Evolutionary conservation across 257 asterid genomes (phyloP).

Genomic region (Solanum medicagineum): DNA sequence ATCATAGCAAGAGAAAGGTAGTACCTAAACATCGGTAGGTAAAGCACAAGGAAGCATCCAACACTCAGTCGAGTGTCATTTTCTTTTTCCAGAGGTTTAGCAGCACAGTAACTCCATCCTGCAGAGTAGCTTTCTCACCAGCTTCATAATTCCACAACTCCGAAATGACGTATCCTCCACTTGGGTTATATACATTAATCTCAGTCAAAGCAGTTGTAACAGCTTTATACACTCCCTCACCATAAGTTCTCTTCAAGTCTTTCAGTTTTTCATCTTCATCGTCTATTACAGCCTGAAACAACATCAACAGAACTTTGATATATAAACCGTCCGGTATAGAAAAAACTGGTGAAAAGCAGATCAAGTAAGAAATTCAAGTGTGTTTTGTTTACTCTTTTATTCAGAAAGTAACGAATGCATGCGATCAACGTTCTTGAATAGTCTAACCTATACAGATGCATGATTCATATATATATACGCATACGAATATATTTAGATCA

Average conservation of each 20-base stretch:
- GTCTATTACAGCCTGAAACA: conserved; percentile 5
- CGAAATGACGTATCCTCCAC: conserved; percentile 1
- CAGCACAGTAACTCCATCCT: not conserved
- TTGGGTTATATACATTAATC: conserved; percentile 5
- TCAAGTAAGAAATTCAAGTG: not conserved
- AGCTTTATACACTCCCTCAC: conserved; percentile 4
- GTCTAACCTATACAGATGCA: not conserved
- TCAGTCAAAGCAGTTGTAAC: conserved; percentile 2
- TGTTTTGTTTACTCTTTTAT: not conserved
- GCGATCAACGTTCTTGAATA: not conserved
- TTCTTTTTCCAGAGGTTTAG: conserved; percentile 6
- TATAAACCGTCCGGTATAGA: not conserved
- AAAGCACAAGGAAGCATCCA: not conserved
- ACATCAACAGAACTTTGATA: not conserved
- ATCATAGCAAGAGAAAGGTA: not conserved
- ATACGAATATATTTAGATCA: not conserved
- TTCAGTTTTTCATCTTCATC: conserved; percentile 10
- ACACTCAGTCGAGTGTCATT: not conserved
- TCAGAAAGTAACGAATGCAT: not conserved
- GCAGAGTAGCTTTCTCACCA: not conserved
- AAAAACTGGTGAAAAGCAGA: not conserved
- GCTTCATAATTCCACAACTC: conserved; percentile 2
- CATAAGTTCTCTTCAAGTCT: conserved; percentile 4
- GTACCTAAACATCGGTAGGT: not conserved
- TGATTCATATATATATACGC: not conserved